A percentile compares a stretch with the other conserved stretches of the same genome.
Conservation (phyloP, 1,139 yeast genomes). For the Saccharomyces hybrid region DNA sequence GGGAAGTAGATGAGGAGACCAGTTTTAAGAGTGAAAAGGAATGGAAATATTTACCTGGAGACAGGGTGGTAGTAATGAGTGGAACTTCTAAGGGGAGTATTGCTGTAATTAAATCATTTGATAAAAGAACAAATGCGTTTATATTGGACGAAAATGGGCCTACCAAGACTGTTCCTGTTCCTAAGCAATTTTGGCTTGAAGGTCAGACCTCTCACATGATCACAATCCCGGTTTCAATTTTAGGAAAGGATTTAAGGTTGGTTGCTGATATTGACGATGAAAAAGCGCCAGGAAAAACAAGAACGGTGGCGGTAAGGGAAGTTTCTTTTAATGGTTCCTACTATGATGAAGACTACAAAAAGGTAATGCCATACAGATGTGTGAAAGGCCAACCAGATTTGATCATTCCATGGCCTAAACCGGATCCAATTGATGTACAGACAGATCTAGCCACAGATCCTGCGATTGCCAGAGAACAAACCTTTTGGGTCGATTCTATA, state of each 20-base stretch:
- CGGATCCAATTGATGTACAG: slow-evolving; percentile 50
- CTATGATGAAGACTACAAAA: slow-evolving; percentile 68
- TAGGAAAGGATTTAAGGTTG: slow-evolving; percentile 58
- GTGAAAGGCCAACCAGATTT: slow-evolving; percentile 59
- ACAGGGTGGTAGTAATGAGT: slow-evolving; percentile 54
- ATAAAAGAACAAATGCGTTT: slow-evolving; percentile 44
- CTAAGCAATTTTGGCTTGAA: slow-evolving; percentile 66
- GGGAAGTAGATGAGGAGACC: slow-evolving; percentile 35
- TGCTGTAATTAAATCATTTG: slow-evolving; percentile 47
- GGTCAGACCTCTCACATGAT: slow-evolving; percentile 66
- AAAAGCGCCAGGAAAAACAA: slow-evolving; percentile 34
- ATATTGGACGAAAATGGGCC: slow-evolving; percentile 53
- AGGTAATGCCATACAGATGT: slow-evolving; percentile 69
- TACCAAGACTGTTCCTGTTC: slow-evolving; percentile 47
- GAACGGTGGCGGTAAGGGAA: slow-evolving; percentile 72
- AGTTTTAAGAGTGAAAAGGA: slow-evolving; percentile 36
- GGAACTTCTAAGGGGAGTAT: slow-evolving; percentile 71
- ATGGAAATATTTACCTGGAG: slow-evolving; percentile 53
- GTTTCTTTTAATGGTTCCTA: slow-evolving; percentile 58
- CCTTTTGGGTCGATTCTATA: slow-evolving; percentile 65
- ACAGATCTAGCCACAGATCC: slow-evolving; percentile 55
- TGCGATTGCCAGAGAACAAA: slow-evolving; percentile 58
- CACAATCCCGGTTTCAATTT: slow-evolving; percentile 50
- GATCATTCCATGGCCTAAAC: slow-evolving; percentile 88
- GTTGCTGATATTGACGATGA: slow-evolving; percentile 71